Conservation (phyloP, 805 yeast genomes). For the Lipomyces starkeyi region DNA sequence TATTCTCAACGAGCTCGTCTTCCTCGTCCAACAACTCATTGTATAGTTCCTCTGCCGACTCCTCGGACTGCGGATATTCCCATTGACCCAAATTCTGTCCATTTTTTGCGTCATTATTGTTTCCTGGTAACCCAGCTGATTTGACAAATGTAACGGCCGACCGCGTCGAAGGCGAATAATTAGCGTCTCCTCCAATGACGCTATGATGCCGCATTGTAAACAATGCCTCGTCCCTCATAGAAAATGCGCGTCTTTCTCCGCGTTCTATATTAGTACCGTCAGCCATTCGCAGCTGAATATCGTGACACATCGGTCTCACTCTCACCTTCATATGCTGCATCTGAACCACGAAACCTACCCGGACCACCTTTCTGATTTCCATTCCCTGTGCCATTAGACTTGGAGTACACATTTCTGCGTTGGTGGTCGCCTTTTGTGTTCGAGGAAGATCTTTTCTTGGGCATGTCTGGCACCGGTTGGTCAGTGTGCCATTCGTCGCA, state of each 20-base stretch:
- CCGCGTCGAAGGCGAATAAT: neutral
- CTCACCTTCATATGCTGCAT: neutral
- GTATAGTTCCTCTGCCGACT: slow-evolving; percentile 17
- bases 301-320: neutral
- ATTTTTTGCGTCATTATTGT: slow-evolving; percentile 3
- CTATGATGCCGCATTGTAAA: slow-evolving; percentile 11
- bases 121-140: slow-evolving; percentile 9
- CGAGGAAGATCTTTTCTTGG: neutral
- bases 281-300: neutral
- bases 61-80: slow-evolving; percentile 2
- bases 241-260: neutral
- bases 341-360: neutral
- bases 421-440: neutral
- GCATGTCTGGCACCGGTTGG: neutral
- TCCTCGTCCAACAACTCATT: slow-evolving; percentile 34
- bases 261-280: neutral
- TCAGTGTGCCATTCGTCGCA: neutral
- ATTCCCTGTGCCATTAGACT: neutral
- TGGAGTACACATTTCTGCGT: neutral
- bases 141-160: slow-evolving; percentile 15
- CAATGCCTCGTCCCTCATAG: slow-evolving; percentile 30
- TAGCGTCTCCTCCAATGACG: neutral
- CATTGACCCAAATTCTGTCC: neutral
- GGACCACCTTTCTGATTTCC: neutral
- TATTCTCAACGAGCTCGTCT: slow-evolving; percentile 27